Base-by-base conservation (phyloP, 352 stramenopile species). In the Pythium rhizo-oryzae region DNA sequence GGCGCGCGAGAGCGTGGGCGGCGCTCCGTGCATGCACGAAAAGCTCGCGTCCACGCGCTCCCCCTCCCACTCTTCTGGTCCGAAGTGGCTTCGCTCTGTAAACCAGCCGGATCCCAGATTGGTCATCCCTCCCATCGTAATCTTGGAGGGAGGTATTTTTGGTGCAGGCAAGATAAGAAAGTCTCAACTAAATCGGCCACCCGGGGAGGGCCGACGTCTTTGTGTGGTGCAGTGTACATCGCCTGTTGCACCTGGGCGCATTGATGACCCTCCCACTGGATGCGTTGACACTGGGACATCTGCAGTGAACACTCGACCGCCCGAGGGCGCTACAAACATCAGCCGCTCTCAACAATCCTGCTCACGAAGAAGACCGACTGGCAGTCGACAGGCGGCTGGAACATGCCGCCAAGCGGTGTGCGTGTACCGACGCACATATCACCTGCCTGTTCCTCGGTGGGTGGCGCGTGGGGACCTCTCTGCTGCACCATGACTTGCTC, bases 41-140 rank as follows among this genome's bases (percentile, higher is more conserved):
- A 51, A 28, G 44, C 44, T 51, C 44, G 19, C 44, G 44, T 13
- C n/a, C 7, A 8, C 23, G 28, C 21, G 18, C 18, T 21, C 33
- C 21, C 25, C 39, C 24, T 62, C 55, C 55, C 41, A 62, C 35
- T 39, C 25, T 52, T 62, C 55, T 62, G 55, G 55, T 62, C 55
- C 55, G 18, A 30, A 18, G 37, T 52, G 55, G 33, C 39, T 52
- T 41, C 21, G 54, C 39, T 37, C 16, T 52, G 55, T 15, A 62
- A 62, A 51, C 41, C 41, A 52, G 55, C 15, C 39, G 55, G 55
- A 51, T 24, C 55, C 24, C 33, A 52, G 55, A 15, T 41, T 9
- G 53, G 55, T 62, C 55, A 62, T 35, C 41, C 55, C 55, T 51
- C 55, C 55, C 21, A 15, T 24, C 19, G 51, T 43, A 6, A 18